A percentile compares a stretch with the other conserved stretches of the same genome.
These are phyloP conservation scores for Chytriomyces sp. DNA, from an alignment of 192 early-diverging fungal species.

Conservation along the genomic window DNA sequence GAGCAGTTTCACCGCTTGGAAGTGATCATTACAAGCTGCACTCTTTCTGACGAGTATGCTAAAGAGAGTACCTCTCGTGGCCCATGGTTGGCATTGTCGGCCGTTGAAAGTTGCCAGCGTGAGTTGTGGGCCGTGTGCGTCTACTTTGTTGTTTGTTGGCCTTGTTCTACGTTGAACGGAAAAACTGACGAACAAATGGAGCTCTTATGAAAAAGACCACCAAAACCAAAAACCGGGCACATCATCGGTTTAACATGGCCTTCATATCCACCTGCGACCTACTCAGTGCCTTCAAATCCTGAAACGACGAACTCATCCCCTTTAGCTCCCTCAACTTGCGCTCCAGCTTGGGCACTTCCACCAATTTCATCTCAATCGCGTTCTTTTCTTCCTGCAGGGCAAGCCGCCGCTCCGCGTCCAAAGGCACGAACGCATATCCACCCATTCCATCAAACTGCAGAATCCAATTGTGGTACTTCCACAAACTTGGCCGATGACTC, in stretches of 20 bases:
- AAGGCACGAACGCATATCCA: constrained; percentile 88
- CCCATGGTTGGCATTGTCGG: too few relatives aligned
- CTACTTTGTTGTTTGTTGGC: too few relatives aligned
- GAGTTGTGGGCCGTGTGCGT: too few relatives aligned
- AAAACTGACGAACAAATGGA: too few relatives aligned
- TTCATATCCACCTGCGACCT: background rate
- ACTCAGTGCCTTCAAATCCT: constrained; percentile 7
- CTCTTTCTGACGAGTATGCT: too few relatives aligned
- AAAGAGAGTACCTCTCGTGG: too few relatives aligned
- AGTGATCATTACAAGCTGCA: too few relatives aligned
- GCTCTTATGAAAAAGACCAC: background rate
- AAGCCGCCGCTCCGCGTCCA: constrained; percentile 85
- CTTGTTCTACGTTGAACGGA: too few relatives aligned
- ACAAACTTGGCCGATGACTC: constrained; percentile 91
- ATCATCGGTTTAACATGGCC: background rate
- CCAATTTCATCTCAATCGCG: constrained; percentile 72
- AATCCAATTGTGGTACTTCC: constrained; percentile 97
- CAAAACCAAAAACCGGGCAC: background rate
- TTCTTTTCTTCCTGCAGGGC: constrained; percentile 92
- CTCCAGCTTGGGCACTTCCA: constrained; percentile 78
- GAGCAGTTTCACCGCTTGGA: too few relatives aligned
- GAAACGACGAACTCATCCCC: constrained; percentile 44
- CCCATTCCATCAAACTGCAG: constrained; percentile 94
- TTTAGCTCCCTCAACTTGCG: constrained; percentile 66
- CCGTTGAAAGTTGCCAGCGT: too few relatives aligned